Conservation (phyloP, 139 green algal species). For the Chlamydomonas sp. region DNA sequence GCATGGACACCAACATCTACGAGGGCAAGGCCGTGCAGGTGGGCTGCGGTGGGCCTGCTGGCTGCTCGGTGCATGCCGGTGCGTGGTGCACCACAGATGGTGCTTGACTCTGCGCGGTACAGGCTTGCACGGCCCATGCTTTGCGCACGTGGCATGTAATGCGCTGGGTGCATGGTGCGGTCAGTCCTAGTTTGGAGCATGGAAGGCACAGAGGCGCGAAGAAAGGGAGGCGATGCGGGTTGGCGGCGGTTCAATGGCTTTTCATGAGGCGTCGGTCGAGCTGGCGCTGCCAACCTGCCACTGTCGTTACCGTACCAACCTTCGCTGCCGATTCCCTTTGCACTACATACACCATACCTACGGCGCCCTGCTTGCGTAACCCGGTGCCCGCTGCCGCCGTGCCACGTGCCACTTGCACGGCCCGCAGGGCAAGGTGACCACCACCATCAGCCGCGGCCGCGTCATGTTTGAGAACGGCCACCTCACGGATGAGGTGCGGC, state of each 20-base stretch:
- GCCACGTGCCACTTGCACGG: too few relatives aligned
- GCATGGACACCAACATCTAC: conserved; percentile 96
- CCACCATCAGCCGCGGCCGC: conserved; percentile 88
- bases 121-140: too few relatives aligned
- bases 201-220: background rate
- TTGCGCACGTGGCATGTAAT: too few relatives aligned
- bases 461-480: conserved; percentile 87
- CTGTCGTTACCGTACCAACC: background rate
- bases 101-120: too few relatives aligned
- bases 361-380: background rate
- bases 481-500: conserved; percentile 61
- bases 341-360: background rate
- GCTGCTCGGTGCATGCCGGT: too few relatives aligned
- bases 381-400: background rate
- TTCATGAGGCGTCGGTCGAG: too few relatives aligned
- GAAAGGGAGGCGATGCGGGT: too few relatives aligned
- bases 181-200: too few relatives aligned
- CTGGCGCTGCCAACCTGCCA: too few relatives aligned
- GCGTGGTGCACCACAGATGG: too few relatives aligned
- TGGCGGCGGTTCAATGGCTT: too few relatives aligned
- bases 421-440: conserved; percentile 70
- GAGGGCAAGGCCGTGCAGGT: conserved; percentile 77
- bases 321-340: background rate
- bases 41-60: background rate
- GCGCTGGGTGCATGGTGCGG: too few relatives aligned